A percentile compares a stretch with the other conserved stretches of the same genome.
Conservation (phyloP, 2,329 filamentous ascomycete species). For the Aureobasidium pullulans region DNA sequence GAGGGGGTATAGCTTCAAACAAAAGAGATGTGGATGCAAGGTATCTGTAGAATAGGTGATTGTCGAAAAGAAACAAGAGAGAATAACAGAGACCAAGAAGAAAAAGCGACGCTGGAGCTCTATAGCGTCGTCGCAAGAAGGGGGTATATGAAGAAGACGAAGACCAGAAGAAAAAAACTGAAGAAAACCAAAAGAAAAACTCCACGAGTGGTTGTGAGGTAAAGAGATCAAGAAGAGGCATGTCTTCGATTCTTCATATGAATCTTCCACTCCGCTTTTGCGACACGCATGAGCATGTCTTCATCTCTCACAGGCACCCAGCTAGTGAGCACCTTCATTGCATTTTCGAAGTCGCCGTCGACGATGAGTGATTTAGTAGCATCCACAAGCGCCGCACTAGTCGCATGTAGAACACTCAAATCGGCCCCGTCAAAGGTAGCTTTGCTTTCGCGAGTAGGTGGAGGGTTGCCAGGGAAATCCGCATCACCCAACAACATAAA, state of each 20-base stretch:
- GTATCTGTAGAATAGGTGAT: neutral
- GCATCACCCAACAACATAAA: conserved; percentile 88
- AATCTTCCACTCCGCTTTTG: conserved; percentile 78
- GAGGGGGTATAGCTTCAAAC: no score
- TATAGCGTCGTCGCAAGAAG: neutral
- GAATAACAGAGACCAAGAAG: neutral
- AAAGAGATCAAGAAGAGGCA: conserved; percentile 1
- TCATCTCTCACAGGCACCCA: conserved; percentile 94
- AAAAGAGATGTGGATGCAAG: neutral
- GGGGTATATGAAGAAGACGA: neutral
- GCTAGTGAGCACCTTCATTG: conserved; percentile 92
- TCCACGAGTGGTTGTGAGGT: no score
- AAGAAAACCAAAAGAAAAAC: neutral
- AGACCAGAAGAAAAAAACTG: neutral
- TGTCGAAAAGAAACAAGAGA: neutral
- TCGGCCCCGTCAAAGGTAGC: conserved; percentile 49
- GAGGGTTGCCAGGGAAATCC: conserved; percentile 6
- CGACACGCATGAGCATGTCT: conserved; percentile 84
- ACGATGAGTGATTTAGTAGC: conserved; percentile 81
- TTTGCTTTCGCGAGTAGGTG: neutral
- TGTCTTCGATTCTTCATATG: conserved; percentile 40
- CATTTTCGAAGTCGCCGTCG: conserved; percentile 92
- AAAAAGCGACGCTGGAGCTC: neutral
- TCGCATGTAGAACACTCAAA: conserved; percentile 82
- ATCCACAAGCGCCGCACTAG: conserved; percentile 82